Evolutionary conservation across 2,329 filamentous ascomycete species (phyloP).

Genomic region (Bisporella sp.): DNA sequence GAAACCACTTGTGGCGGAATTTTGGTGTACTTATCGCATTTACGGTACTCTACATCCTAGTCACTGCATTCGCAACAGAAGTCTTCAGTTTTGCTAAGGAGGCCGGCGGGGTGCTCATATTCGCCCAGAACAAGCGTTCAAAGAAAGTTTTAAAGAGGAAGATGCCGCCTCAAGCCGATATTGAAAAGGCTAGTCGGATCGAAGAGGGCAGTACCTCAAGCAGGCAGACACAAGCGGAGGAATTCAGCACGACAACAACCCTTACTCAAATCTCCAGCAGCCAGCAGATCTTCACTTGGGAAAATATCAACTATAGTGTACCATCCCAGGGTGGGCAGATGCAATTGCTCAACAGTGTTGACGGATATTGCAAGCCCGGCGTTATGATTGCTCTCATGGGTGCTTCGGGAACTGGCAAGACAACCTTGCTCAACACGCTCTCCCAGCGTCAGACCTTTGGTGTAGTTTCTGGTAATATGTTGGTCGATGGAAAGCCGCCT

Average conservation of each 20-base stretch:
- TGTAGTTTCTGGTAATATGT: slow-evolving; percentile 55
- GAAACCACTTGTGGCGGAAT: slow-evolving; percentile 57
- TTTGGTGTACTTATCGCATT: slow-evolving; percentile 68
- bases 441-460: slow-evolving; percentile 65
- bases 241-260: slow-evolving; percentile 29
- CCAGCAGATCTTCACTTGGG: slow-evolving; percentile 64
- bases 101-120: slow-evolving; percentile 63
- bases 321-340: slow-evolving; percentile 56
- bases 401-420: slow-evolving; percentile 76
- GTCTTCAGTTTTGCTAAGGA: slow-evolving; percentile 52
- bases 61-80: slow-evolving; percentile 67
- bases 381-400: slow-evolving; percentile 75
- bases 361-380: slow-evolving; percentile 73
- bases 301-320: slow-evolving; percentile 64
- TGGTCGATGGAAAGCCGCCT: slow-evolving; percentile 60
- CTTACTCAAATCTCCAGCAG: slow-evolving; percentile 45
- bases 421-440: slow-evolving; percentile 69
- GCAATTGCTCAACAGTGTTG: slow-evolving; percentile 60
- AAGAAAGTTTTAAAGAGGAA: slow-evolving; percentile 44
- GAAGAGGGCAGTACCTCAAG: slow-evolving; percentile 25
- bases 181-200: slow-evolving; percentile 37
- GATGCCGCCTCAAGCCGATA: slow-evolving; percentile 38
- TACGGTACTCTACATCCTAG: slow-evolving; percentile 62
- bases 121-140: slow-evolving; percentile 60
- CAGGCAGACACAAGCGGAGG: slow-evolving; percentile 8